phyloP scores from a whole-genome alignment of 2,329 filamentous ascomycete species.

The Trichoderma brevicompactum region DNA sequence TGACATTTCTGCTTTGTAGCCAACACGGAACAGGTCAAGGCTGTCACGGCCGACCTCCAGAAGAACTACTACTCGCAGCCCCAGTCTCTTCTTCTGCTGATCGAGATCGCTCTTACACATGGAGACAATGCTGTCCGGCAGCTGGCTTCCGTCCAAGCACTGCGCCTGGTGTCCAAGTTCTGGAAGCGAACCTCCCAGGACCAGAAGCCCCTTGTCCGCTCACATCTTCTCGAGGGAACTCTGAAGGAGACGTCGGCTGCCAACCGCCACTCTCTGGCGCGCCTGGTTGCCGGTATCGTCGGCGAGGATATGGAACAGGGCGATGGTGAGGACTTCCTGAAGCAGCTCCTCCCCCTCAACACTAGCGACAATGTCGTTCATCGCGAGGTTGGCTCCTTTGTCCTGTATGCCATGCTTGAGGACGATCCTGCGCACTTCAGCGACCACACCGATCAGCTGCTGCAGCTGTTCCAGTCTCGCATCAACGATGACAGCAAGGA shows the following conservation, averaged over 20 bases:
- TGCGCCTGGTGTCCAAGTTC: constrained; percentile 81
- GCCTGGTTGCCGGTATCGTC: constrained; percentile 85
- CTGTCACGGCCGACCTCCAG: constrained; percentile 85
- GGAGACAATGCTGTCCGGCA: constrained; percentile 75
- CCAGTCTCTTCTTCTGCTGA: constrained; percentile 79
- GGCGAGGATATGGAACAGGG: constrained; percentile 74
- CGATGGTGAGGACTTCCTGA: constrained; percentile 82
- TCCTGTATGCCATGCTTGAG: constrained; percentile 90
- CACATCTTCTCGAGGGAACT: constrained; percentile 81
- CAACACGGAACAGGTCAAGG: constrained; percentile 86
- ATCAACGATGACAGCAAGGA: constrained; percentile 92
- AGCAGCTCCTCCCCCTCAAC: constrained; percentile 77
- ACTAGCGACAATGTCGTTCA: constrained; percentile 75
- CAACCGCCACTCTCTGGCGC: constrained; percentile 83
- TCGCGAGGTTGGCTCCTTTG: constrained; percentile 89
- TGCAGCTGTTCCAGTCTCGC: constrained; percentile 81
- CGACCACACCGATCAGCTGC: constrained; percentile 78
- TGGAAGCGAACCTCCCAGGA: constrained; percentile 75
- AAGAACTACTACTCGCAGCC: constrained; percentile 91
- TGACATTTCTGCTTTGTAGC: constrained; percentile 58
- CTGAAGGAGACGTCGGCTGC: constrained; percentile 77
- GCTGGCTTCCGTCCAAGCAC: constrained; percentile 86
- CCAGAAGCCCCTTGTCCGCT: constrained; percentile 79
- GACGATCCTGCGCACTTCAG: constrained; percentile 82
- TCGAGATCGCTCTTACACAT: constrained; percentile 86